phyloP scores from a whole-genome alignment of 1,284 basidiomycete species.

The Pseudozyma flocculosa region DNA sequence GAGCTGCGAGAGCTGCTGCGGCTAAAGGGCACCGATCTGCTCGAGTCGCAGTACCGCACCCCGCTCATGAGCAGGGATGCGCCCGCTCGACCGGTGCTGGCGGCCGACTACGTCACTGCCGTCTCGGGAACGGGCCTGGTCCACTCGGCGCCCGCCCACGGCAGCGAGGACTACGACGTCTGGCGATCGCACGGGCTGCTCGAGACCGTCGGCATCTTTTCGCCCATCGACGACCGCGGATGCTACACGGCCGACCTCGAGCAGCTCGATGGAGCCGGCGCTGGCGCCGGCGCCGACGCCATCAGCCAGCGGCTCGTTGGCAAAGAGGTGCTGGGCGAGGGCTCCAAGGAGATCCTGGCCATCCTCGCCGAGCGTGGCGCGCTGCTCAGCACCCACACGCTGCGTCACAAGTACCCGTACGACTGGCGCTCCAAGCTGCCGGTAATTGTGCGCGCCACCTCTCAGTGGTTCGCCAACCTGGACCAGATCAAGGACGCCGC shows the following conservation, averaged over 20 bases:
- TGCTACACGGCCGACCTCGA: constrained; percentile 64
- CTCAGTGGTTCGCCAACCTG: constrained; percentile 96
- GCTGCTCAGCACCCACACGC: constrained; percentile 68
- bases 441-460: constrained; percentile 90
- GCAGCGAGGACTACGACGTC: constrained; percentile 78
- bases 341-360: constrained; percentile 70
- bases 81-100: constrained; percentile 61
- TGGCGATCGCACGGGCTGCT: constrained; percentile 41
- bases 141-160: constrained; percentile 93
- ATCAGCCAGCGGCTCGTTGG: constrained; percentile 64
- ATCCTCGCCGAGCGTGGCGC: constrained; percentile 61
- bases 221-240: constrained; percentile 75
- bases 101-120: constrained; percentile 72
- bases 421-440: constrained; percentile 96
- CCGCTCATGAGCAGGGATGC: constrained; percentile 65
- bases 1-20: constrained; percentile 19
- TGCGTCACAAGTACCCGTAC: constrained; percentile 89
- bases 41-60: constrained; percentile 69
- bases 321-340: constrained; percentile 71
- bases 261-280: constrained; percentile 7
- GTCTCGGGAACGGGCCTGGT: constrained; percentile 94
- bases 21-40: constrained; percentile 59
- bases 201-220: constrained; percentile 30
- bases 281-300: constrained; percentile 61
- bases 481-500: constrained; percentile 79